A percentile compares a stretch with the other conserved stretches of the same genome.
Evolutionary conservation across 768 basidiomycete genomes (phyloP).

Genomic region (Fomitopsis pulvina): DNA sequence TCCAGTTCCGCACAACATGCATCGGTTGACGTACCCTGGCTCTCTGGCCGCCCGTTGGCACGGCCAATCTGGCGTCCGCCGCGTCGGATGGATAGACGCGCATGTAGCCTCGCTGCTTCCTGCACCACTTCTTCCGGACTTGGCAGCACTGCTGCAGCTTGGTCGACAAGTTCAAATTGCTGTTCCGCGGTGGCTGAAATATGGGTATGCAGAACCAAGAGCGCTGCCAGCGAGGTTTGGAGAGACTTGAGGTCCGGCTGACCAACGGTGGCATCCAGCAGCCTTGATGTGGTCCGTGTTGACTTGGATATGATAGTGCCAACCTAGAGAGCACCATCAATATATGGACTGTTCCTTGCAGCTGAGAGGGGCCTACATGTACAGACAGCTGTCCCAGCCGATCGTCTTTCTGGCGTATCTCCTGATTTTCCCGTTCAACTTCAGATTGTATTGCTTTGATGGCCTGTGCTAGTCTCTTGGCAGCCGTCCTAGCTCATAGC

Average conservation of each 20-base stretch:
- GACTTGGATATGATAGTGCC: background rate
- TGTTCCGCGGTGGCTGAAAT: background rate
- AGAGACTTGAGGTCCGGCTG: background rate
- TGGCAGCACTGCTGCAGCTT: constrained; percentile 3
- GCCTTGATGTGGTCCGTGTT: background rate
- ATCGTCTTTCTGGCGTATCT: constrained; percentile 18
- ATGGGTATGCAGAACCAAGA: background rate
- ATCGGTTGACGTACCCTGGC: background rate
- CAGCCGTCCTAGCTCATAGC: constrained; percentile 16
- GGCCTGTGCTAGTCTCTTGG: constrained; percentile 19
- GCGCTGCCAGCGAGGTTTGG: background rate
- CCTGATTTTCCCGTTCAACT: constrained; percentile 18
- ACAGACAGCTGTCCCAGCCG: constrained; percentile 24
- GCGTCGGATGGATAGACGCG: background rate
- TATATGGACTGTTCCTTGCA: background rate
- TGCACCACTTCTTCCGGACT: constrained; percentile 1
- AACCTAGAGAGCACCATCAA: background rate
- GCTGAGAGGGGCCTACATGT: constrained; percentile 13
- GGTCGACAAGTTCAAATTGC: constrained; percentile 2
- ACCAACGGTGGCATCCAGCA: background rate
- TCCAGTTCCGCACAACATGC: constrained; percentile 8
- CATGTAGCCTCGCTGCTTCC: background rate
- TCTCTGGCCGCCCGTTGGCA: background rate
- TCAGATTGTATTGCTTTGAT: constrained; percentile 19
- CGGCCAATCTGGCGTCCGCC: background rate